Base-by-base conservation (phyloP, 768 basidiomycete species). In the Melanogaster broomeanus region DNA sequence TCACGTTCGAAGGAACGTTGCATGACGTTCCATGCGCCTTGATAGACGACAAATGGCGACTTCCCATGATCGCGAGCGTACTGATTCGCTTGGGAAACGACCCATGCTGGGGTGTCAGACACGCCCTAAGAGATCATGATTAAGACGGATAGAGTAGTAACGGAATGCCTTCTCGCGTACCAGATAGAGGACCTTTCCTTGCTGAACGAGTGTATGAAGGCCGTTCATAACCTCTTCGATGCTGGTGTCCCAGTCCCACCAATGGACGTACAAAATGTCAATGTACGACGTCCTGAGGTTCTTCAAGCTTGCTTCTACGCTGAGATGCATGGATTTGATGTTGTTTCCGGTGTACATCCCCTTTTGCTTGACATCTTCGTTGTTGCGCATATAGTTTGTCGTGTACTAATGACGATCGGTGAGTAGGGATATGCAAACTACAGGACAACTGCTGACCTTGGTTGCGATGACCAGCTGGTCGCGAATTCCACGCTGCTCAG, bases 341-440 rank as follows among this genome's bases (percentile, higher is more conserved):
- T 68, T 71, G 59, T 85, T 84, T 2, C 84, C 84, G 2, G 58
- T 59, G 54, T 74, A 79, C 42, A 75, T 63, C 1, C 70, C 64
- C 39, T 77, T 72, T 39, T 74, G 68, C 18, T 48, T 42, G 48
- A 58, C 40, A 12, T 21, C 37, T 1, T 31, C 27, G 19, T 63
- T 46, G 15, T 45, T 57, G 6, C 43, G 33, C 28, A 64, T 38
- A 42, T 50, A 68, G 25, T 59, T 66, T 10, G 55, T 51, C 0
- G 66, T 49, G 37, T 62, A 67, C 64, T 68, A n/a, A n/a, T n/a
- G n/a, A n/a, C n/a, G n/a, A n/a, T n/a, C n/a, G n/a, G n/a, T n/a
- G n/a, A n/a, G n/a, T n/a, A n/a, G n/a, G n/a, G n/a, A n/a, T n/a
- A n/a, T n/a, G n/a, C n/a, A n/a, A n/a, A n/a, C n/a, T n/a, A n/a